phyloP scores from a whole-genome alignment of 495 filamentous ascomycete species.

The Podospora australis region DNA sequence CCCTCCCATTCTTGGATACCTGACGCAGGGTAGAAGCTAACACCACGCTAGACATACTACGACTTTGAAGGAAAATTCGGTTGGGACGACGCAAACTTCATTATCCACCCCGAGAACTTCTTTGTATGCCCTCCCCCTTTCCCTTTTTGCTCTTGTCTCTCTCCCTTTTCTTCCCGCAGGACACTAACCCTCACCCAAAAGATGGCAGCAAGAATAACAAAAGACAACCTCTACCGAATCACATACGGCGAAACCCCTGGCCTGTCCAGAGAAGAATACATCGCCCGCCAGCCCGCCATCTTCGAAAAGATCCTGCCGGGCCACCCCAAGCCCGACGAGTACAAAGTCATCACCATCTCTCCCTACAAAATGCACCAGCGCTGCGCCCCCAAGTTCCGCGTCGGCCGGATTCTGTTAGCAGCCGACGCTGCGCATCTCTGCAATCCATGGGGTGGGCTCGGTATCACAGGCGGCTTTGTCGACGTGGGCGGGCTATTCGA shows the following conservation, averaged over 20 bases:
- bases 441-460: slow-evolving; percentile 49
- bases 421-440: slow-evolving; percentile 54
- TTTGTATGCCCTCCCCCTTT: slow-evolving; percentile 1
- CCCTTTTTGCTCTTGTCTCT: not conserved
- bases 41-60: slow-evolving; percentile 13
- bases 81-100: slow-evolving; percentile 47
- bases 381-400: slow-evolving; percentile 43
- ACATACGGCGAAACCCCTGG: slow-evolving; percentile 46
- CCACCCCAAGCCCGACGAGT: slow-evolving; percentile 45
- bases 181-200: slow-evolving; percentile 25
- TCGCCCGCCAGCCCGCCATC: slow-evolving; percentile 39
- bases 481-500: slow-evolving; percentile 48
- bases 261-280: slow-evolving; percentile 40
- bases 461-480: slow-evolving; percentile 47
- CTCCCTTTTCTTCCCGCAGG: not conserved
- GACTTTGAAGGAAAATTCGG: slow-evolving; percentile 28
- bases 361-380: slow-evolving; percentile 52
- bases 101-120: slow-evolving; percentile 39
- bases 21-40: too few relatives aligned
- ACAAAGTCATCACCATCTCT: slow-evolving; percentile 40
- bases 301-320: slow-evolving; percentile 49
- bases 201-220: slow-evolving; percentile 48
- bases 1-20: too few relatives aligned
- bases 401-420: slow-evolving; percentile 44
- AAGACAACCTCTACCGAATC: slow-evolving; percentile 51